These are phyloP conservation scores for Leccinum longicurvipes DNA, from an alignment of 768 basidiomycete species.

Conservation along the genomic window DNA sequence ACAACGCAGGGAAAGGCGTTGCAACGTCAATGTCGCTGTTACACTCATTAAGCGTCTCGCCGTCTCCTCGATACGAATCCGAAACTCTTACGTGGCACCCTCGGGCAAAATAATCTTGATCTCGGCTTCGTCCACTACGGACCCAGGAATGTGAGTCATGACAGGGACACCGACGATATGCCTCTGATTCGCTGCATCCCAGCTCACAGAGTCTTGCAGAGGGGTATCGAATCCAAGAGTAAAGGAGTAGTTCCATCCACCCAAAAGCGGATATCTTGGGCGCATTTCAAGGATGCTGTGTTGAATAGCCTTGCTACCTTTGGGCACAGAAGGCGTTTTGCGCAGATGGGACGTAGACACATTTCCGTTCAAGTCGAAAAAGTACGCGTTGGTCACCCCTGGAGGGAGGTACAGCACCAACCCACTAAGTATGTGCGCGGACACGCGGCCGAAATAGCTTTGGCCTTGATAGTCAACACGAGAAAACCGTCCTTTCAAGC, in stretches of 20 bases:
- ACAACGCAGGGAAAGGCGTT: constrained; percentile 74
- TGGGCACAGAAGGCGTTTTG: constrained; percentile 58
- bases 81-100: constrained; percentile 77
- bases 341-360: constrained; percentile 92
- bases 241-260: constrained; percentile 97
- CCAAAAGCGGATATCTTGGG: constrained; percentile 90
- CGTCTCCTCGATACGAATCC: constrained; percentile 10
- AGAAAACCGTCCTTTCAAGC: constrained; percentile 94
- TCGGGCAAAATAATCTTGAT: constrained; percentile 85
- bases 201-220: constrained; percentile 66
- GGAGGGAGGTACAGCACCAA: constrained; percentile 80
- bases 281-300: constrained; percentile 75
- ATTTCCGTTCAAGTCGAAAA: constrained; percentile 90
- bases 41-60: constrained; percentile 6
- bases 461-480: constrained; percentile 85
- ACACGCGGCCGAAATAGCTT: constrained; percentile 60
- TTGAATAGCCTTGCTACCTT: constrained; percentile 48
- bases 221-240: constrained; percentile 94
- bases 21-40: constrained; percentile 72
- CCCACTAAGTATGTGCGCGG: constrained; percentile 68
- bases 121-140: constrained; percentile 78
- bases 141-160: constrained; percentile 74
- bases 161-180: constrained; percentile 83
- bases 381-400: constrained; percentile 80
- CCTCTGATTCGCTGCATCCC: constrained; percentile 56